phyloP scores from a whole-genome alignment of 2,329 filamentous ascomycete genomes.

The Clarireedia paspali region DNA sequence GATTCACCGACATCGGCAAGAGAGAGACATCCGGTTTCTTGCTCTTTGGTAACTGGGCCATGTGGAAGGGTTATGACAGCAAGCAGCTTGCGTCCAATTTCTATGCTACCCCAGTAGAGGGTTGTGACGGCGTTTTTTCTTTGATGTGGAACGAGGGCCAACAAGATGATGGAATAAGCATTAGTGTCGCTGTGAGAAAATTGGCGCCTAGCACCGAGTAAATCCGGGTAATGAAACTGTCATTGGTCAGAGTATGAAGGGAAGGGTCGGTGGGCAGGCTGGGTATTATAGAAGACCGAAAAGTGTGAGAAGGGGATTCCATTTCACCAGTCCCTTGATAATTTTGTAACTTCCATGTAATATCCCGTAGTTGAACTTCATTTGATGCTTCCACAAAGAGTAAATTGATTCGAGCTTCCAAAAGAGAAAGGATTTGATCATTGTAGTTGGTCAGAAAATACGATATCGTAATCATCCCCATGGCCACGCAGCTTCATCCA shows the following conservation, averaged over 20 bases:
- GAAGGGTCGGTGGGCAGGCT: not conserved
- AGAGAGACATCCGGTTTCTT: not conserved
- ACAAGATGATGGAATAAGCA: not conserved
- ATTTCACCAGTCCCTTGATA: too few relatives aligned
- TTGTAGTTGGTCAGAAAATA: too few relatives aligned
- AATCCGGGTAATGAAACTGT: not conserved
- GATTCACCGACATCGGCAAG: not conserved
- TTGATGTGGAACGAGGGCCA: slow-evolving; percentile 4
- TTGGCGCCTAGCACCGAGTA: not conserved
- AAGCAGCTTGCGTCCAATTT: not conserved
- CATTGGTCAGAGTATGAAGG: not conserved
- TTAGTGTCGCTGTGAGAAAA: not conserved
- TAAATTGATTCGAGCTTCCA: too few relatives aligned
- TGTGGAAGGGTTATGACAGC: not conserved
- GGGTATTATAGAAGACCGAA: not conserved
- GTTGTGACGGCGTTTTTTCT: not conserved
- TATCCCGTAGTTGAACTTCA: too few relatives aligned
- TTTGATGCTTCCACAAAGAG: too few relatives aligned
- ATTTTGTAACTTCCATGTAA: too few relatives aligned
- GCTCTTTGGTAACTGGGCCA: not conserved
- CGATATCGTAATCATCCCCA: too few relatives aligned
- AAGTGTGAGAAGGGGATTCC: too few relatives aligned
- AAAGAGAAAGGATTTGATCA: too few relatives aligned
- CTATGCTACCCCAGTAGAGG: not conserved
- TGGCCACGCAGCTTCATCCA: too few relatives aligned